Evolutionary conservation across 192 early-diverging fungal genomes (phyloP).

Genomic region (Piromyces sp.): DNA sequence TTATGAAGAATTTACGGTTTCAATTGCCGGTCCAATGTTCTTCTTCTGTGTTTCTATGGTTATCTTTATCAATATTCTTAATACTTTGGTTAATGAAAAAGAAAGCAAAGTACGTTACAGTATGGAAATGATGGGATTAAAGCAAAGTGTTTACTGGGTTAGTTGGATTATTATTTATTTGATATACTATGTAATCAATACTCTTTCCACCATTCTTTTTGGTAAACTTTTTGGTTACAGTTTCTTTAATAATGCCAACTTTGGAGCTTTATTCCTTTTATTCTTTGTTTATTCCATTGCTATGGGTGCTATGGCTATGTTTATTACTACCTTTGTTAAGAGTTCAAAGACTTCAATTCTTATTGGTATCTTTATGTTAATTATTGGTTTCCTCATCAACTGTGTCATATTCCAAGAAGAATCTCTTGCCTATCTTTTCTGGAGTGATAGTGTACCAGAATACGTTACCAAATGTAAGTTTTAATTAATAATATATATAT

Average conservation of each 20-base stretch:
- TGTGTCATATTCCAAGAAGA: constrained; percentile 44
- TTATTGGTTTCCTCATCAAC: constrained; percentile 57
- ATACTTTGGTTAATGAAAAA: constrained; percentile 58
- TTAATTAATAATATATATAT: too few relatives aligned
- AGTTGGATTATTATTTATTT: constrained; percentile 2
- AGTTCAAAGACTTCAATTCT: constrained; percentile 11
- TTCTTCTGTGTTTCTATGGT: constrained; percentile 34
- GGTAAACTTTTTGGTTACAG: constrained; percentile 42
- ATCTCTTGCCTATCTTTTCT: constrained; percentile 30
- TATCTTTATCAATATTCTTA: constrained; percentile 29
- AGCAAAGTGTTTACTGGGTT: constrained; percentile 6
- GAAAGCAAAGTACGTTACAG: constrained; percentile 46
- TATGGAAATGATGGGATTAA: constrained; percentile 66
- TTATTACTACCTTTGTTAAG: constrained; percentile 54
- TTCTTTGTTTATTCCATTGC: constrained; percentile 60
- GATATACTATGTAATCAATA: not conserved
- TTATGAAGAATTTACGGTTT: constrained; percentile 38
- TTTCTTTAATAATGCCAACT: constrained; percentile 47
- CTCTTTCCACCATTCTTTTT: constrained; percentile 23
- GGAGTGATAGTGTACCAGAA: constrained; percentile 14
- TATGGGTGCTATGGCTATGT: constrained; percentile 51
- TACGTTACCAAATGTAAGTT: too few relatives aligned
- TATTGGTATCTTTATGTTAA: constrained; percentile 37
- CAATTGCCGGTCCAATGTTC: constrained; percentile 29
- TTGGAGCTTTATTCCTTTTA: constrained; percentile 24